Base-by-base conservation (phyloP, 208 protist genomes). In the Wallacemonas rigidus region DNA sequence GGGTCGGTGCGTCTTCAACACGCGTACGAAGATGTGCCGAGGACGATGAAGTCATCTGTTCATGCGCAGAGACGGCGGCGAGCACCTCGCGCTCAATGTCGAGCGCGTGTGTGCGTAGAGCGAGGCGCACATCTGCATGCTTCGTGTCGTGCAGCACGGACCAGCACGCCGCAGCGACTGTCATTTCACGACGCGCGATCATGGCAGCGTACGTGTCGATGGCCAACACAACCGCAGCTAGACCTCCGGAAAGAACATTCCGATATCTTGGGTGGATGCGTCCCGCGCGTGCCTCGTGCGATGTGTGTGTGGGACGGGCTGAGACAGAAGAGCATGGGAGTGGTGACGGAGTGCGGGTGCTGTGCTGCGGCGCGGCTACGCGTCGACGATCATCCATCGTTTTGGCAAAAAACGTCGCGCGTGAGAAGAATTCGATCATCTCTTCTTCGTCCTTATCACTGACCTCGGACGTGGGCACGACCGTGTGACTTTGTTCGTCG, bases 151-250 rank as follows among this genome's bases (percentile, higher is more conserved):
- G 81, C 3, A 93, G 67, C 39, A 90, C 71, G 2, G 86, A 81
- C 82, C 78, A 87, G 75, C 90, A 95, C 43, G 90, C 90, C 39
- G 81, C 79, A 3, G 86, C 69, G n/a, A 90, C 53, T 11, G 83
- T 83, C 36, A 92, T 76, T 39, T 89, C 83, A 9, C 74, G 67
- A 39, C 88, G 81, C 12, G 79, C 81, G 38, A 95, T 67, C 44
- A 95, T 70, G 11, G 90, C 87, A 44, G 84, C 87, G 68, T 90
- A 87, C 35, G 67, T 75, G 60, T 95, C 90, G 55, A 92, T 75
- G 1, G 82, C 72, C 5, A 92, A 40, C 3, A 90, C n/a, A 12
- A 88, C 44, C 47, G 87, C 82, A 15, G 87, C 87, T n/a, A 95
- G 58, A 1, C 81, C 83, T 36, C 83, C 87, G 35, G 74, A 58